Base-by-base conservation (phyloP, 2,329 filamentous ascomycete species). In the Cladophialophora immunda region DNA sequence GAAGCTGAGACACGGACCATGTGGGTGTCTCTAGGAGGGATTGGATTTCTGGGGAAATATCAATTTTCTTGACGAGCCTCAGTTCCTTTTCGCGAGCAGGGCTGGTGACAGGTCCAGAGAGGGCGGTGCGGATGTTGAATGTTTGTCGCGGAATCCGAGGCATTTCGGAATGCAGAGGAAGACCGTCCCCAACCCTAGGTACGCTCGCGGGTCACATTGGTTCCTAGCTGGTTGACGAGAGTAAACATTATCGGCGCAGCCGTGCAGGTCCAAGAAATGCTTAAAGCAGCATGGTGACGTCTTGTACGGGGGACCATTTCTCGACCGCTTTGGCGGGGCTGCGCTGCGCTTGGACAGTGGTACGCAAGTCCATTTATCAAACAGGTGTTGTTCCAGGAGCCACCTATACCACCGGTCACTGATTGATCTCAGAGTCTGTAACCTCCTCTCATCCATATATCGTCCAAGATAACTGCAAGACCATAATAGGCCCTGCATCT, bases 1-100 rank as follows among this genome's bases (percentile, higher is more conserved):
- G 83, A 4, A 97, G 87, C 8, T 91, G 90, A 36, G 87, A 83
- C 71, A 96, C 89, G 54, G 94, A 97, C 94, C 94, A 97, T 57
- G 87, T 90, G 25, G 94, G 93, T 67, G 85, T 85, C 17, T 87
- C 84, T 62, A 94, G 87, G 62, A 91, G 82, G 1, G 79, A 76
- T 32, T 60, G 32, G 52, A 73, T 73, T 52, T 69, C 60, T 9
- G 70, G 64, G 25, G 68, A 65, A 27, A 70, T 65, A 8, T 67
- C 61, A 54, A 70, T 70, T 32, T 62, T 52, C 59, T 64, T 66
- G 60, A 68, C 67, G 4, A 66, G 38, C 45, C 54, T 52, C 17
- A 64, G 15, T 11, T 58, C 34, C 25, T 58, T 57, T 11, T 68
- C 60, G 27, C 60, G 38, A 3, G 62, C 55, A 8, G 67, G 63